Evolutionary conservation across 2,329 filamentous ascomycete genomes (phyloP).

Genomic region (Elsinoe necatrix): DNA sequence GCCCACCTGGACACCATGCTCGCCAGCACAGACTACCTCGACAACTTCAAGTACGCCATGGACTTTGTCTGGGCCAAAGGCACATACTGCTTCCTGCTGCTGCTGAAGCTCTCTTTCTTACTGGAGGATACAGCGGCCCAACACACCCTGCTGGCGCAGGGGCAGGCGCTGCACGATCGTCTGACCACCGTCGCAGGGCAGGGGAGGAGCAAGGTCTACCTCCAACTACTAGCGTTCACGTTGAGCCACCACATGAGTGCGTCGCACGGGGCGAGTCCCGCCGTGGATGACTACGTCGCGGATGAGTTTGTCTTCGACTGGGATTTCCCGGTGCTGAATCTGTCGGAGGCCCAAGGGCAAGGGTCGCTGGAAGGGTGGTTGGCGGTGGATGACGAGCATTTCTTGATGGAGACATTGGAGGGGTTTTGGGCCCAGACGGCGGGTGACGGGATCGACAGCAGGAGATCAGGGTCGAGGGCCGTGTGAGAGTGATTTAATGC

Average conservation of each 20-base stretch:
- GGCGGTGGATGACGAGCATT: not conserved
- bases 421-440: not conserved
- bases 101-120: constrained; percentile 45
- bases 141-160: not conserved
- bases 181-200: not conserved
- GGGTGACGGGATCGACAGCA: not conserved
- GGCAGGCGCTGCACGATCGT: constrained; percentile 7
- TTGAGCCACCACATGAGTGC: not conserved
- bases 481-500: not conserved
- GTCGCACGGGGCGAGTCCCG: not conserved
- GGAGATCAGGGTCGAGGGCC: not conserved
- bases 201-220: not conserved
- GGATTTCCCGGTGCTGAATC: constrained; percentile 3
- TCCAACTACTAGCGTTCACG: not conserved
- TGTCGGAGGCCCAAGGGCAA: not conserved
- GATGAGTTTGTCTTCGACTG: constrained; percentile 2
- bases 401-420: not conserved
- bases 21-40: constrained; percentile 35
- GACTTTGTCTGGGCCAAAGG: constrained; percentile 53
- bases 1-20: not conserved
- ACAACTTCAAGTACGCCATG: constrained; percentile 46
- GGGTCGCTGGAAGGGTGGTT: not conserved
- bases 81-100: constrained; percentile 48
- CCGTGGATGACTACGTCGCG: not conserved
- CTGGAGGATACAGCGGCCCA: constrained; percentile 32